Evolutionary conservation across 2,329 filamentous ascomycete species (phyloP), one percentile per base, ranked within the genome.

Genomic region (Oidium heveae): DNA sequence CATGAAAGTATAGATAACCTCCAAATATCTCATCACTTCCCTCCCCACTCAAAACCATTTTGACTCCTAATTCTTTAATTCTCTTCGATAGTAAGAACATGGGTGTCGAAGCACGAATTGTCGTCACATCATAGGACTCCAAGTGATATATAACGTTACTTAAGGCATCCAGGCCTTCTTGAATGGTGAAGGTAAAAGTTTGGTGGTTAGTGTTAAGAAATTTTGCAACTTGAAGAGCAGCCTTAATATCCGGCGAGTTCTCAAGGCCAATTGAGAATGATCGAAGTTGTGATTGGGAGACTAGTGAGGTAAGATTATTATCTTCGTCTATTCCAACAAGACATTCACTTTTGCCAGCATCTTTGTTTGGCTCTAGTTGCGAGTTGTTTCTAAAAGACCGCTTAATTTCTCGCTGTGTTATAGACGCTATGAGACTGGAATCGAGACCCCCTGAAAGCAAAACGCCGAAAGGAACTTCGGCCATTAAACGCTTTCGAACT

Each of bases 1-100:
- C 84, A 69, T 94, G 87, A 79, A 98, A 98, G 75, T 98, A 98
- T 20, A 98, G 79, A 70, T 98, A 98, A 54, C 91, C 91, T 59
- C 91, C 91, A 62, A 96, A 96, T 67, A 95, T 95, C 72, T 98
- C 91, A 68, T 98, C 91, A 64, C 84, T 91, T 52, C 91, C 91
- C 71, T 98, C 91, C 58, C 91, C 91, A 64, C 84, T 93, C 58
- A 98, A 76, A 56, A 98, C 91, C 91, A 98, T 98, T 79, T 98
- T 98, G 66, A 98, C 85, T 59, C 91, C 91, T 81, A 95, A 89
- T 37, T 88, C 91, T 76, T 98, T 98, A 75, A 98, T 98, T 75
- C 98, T 98, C 67, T 93, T 82, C 58, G 86, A 91, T 51, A 98
- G 77, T 59, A 98, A 74, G 72, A 95, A 98, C 91, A 98, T 98